Evolutionary conservation across 2,329 filamentous ascomycete genomes (phyloP).

Genomic region (Aspergillus glaucus): DNA sequence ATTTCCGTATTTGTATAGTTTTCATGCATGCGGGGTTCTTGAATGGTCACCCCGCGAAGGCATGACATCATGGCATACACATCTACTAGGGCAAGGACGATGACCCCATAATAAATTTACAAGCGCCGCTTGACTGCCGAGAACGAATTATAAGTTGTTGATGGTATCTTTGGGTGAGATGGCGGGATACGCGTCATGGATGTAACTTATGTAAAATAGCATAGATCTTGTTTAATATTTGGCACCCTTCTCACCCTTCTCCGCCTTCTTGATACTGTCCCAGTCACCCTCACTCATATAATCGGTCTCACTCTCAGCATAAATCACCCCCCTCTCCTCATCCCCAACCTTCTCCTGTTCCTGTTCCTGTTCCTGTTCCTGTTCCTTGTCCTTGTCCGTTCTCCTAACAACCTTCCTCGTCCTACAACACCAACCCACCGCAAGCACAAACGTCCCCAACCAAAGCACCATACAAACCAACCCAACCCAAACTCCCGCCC

Average conservation of each 20-base stretch:
- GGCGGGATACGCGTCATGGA: no score
- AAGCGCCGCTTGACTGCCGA: no score
- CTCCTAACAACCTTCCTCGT: constrained; percentile 1
- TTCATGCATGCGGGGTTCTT: no score
- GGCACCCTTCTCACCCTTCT: background rate
- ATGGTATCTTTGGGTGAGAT: no score
- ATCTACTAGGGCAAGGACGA: no score
- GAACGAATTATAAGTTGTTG: no score
- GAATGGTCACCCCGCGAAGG: no score
- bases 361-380: background rate
- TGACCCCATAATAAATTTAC: no score
- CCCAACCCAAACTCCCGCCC: constrained; percentile 1
- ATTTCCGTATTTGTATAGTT: no score
- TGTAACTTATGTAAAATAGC: no score
- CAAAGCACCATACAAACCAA: constrained; percentile 3
- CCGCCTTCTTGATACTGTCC: background rate
- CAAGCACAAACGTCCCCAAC: constrained; percentile 1
- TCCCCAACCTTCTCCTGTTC: background rate
- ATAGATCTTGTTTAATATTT: background rate
- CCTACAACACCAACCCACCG: constrained; percentile 1
- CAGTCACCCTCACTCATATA: constrained; percentile 3
- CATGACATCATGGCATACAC: no score
- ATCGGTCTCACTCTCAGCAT: constrained; percentile 5
- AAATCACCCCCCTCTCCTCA: background rate
- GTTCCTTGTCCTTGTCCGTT: background rate